Conservation (phyloP, 352 stramenopile species). For the Phytophthora ohioensis region DNA sequence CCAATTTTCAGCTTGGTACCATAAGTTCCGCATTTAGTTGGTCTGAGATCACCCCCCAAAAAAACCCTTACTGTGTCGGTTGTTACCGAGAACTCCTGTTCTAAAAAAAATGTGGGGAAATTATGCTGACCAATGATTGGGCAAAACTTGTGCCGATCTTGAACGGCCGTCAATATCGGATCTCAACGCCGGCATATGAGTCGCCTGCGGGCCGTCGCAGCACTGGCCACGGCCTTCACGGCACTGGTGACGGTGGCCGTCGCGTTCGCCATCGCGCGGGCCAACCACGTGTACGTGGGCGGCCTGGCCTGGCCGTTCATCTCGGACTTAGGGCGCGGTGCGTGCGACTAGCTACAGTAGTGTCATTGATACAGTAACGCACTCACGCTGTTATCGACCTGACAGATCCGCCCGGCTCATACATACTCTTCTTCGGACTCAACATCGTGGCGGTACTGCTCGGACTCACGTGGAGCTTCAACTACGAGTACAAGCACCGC, state of each 20-base stretch:
- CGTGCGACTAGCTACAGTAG: conserved; percentile 18
- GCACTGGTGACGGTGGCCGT: conserved; percentile 41
- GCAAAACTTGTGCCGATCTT: conserved; percentile 3
- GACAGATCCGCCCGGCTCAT: conserved; percentile 56
- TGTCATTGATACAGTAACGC: neutral
- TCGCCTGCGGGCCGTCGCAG: conserved; percentile 29
- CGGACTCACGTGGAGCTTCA: conserved; percentile 65
- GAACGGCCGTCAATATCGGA: conserved; percentile 11
- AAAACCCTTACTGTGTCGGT: too few relatives aligned
- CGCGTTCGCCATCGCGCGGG: conserved; percentile 44
- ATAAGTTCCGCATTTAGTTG: too few relatives aligned
- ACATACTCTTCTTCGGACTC: conserved; percentile 61
- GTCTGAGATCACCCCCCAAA: too few relatives aligned
- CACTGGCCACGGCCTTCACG: conserved; percentile 29
- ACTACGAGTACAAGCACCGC: conserved; percentile 62
- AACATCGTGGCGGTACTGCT: conserved; percentile 57
- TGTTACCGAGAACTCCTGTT: too few relatives aligned
- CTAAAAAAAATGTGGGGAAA: too few relatives aligned
- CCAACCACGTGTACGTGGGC: conserved; percentile 55
- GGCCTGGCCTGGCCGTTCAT: conserved; percentile 65
- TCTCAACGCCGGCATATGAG: conserved; percentile 24
- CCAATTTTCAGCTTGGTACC: too few relatives aligned
- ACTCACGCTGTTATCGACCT: neutral
- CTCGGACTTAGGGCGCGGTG: conserved; percentile 63
- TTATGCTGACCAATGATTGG: too few relatives aligned